Evolutionary conservation across 225 moss, liverwort and hornwort species (phyloP).

Genomic region (Neckera pumila): DNA sequence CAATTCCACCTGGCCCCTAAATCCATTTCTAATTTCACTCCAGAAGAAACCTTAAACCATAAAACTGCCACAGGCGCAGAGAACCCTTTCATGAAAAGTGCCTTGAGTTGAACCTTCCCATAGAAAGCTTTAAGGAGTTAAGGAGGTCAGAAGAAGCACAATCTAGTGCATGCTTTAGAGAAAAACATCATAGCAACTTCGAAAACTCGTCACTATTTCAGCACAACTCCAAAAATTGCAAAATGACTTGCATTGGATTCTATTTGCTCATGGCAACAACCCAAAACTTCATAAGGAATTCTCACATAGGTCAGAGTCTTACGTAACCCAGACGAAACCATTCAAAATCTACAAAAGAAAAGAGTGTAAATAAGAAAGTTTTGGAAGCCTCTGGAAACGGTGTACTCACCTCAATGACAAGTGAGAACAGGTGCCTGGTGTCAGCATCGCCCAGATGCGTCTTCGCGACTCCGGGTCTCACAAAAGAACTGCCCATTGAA

Average conservation of each 20-base stretch:
- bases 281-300: background rate
- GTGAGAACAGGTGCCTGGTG: background rate
- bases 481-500: slow-evolving; percentile 5
- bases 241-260: background rate
- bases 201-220: background rate
- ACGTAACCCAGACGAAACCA: background rate
- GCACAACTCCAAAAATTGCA: background rate
- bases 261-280: background rate
- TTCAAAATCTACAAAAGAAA: background rate
- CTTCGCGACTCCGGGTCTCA: background rate
- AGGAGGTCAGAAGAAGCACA: background rate
- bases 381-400: background rate
- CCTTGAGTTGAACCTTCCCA: background rate
- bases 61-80: background rate
- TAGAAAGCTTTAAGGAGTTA: background rate
- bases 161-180: background rate
- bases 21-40: background rate
- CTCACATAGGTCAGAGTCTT: background rate
- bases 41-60: background rate
- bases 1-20: background rate
- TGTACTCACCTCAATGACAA: slow-evolving; percentile 10
- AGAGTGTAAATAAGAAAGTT: background rate
- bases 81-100: background rate
- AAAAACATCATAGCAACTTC: background rate
- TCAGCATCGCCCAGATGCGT: background rate